These are phyloP conservation scores for Calonectria multiphialidica DNA, from an alignment of 2,329 filamentous ascomycete species.

Conservation along the genomic window DNA sequence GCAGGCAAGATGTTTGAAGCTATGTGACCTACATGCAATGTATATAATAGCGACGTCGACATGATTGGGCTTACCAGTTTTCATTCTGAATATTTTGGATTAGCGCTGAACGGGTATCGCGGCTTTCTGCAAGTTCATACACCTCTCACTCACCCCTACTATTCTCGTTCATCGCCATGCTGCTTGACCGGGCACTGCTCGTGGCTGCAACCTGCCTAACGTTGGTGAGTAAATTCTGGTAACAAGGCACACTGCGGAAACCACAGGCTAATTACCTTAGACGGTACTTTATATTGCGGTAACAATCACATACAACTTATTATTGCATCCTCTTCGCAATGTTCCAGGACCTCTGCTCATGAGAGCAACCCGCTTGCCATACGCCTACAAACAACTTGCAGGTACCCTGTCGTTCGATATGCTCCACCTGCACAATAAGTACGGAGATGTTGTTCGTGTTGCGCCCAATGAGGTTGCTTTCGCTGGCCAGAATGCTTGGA, in stretches of 20 bases:
- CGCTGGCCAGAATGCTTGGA: neutral
- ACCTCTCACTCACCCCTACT: too few species aligned
- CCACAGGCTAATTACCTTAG: neutral
- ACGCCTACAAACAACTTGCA: neutral
- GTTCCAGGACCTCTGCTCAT: conserved; percentile 15
- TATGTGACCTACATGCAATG: too few species aligned
- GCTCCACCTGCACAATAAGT: neutral
- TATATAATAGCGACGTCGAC: too few species aligned
- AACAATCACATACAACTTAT: neutral
- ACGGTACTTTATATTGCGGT: neutral
- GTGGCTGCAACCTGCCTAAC: neutral
- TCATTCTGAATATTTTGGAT: too few species aligned
- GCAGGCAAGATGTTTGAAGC: too few species aligned
- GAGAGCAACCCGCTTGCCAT: neutral
- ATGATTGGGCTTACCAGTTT: too few species aligned
- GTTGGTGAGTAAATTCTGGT: neutral
- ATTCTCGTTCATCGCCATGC: neutral
- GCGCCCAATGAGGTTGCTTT: conserved; percentile 14
- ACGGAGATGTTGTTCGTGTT: conserved; percentile 8
- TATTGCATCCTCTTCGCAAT: conserved; percentile 11
- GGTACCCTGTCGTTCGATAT: neutral
- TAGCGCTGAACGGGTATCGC: too few species aligned
- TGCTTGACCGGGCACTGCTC: neutral
- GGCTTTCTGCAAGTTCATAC: too few species aligned
- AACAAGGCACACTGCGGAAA: neutral